A percentile compares a stretch with the other conserved stretches of the same genome.
These are phyloP conservation scores for Debaryomyces tyrocola DNA, from an alignment of 805 yeast species.

Conservation along the genomic window DNA sequence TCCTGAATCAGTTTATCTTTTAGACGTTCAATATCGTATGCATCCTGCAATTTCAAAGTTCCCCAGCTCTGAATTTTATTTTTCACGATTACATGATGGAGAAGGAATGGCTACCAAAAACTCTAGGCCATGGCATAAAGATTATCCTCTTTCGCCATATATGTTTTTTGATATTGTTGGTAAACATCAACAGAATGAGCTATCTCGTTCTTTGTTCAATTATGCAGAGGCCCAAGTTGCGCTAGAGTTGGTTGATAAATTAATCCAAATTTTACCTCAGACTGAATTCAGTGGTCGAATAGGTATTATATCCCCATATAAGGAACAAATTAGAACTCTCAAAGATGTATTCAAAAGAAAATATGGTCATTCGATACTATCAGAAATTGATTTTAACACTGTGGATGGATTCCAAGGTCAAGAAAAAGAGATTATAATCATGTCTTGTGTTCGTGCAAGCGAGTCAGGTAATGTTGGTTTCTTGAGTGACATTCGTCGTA, in stretches of 20 bases:
- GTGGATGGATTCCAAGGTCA: constrained; percentile 93
- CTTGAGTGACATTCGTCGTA: constrained; percentile 85
- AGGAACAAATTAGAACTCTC: constrained; percentile 72
- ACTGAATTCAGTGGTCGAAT: constrained; percentile 67
- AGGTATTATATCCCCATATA: constrained; percentile 93
- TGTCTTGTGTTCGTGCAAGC: constrained; percentile 93
- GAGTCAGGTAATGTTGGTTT: constrained; percentile 76
- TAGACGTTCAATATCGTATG: constrained; percentile 96
- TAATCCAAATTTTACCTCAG: constrained; percentile 50
- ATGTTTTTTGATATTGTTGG: constrained; percentile 68
- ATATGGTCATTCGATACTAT: constrained; percentile 63
- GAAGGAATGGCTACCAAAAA: constrained; percentile 63
- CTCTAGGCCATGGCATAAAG: constrained; percentile 71
- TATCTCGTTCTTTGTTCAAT: constrained; percentile 73
- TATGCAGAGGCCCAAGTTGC: constrained; percentile 71
- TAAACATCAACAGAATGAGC: constrained; percentile 60
- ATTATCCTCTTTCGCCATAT: constrained; percentile 65
- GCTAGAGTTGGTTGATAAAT: constrained; percentile 55
- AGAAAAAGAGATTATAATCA: constrained; percentile 89
- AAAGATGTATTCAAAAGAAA: constrained; percentile 54
- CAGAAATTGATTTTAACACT: constrained; percentile 83
- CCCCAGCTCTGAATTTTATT: constrained; percentile 83
- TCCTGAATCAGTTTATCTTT: constrained; percentile 61
- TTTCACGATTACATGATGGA: constrained; percentile 74
- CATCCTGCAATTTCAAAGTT: constrained; percentile 87